Conservation (phyloP, 2,329 filamentous ascomycete species). For the Xylaria digitata region DNA sequence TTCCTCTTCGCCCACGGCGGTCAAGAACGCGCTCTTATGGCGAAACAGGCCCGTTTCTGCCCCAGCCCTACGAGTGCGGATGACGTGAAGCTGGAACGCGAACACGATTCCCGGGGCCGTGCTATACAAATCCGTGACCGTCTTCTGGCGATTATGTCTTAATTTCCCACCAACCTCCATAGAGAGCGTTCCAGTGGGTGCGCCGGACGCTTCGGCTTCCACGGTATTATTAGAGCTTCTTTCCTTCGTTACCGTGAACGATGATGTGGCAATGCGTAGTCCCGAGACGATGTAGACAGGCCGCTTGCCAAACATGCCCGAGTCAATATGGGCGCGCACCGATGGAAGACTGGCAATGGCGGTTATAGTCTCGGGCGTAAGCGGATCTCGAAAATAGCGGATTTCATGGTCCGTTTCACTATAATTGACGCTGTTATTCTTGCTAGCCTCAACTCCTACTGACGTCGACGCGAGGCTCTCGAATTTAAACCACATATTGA, state of each 20-base stretch:
- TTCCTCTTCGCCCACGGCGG: constrained; percentile 10
- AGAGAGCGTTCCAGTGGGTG: constrained; percentile 2
- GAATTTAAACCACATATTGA: constrained; percentile 2
- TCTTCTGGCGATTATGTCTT: background rate
- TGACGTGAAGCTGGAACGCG: constrained; percentile 20
- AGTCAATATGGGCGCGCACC: constrained; percentile 7
- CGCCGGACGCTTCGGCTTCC: constrained; percentile 1
- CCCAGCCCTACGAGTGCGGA: constrained; percentile 3
- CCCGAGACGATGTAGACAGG: constrained; percentile 23
- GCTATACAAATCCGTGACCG: background rate
- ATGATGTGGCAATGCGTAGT: constrained; percentile 14
- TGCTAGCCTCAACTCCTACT: background rate
- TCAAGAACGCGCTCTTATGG: constrained; percentile 21
- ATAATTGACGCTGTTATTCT: background rate
- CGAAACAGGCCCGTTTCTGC: constrained; percentile 12
- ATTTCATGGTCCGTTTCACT: constrained; percentile 15
- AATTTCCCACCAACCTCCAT: constrained; percentile 9
- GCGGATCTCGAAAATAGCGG: background rate
- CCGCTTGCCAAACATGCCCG: constrained; percentile 15
- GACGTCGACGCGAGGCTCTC: background rate
- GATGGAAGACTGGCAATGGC: constrained; percentile 10
- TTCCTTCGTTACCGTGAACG: constrained; percentile 17
- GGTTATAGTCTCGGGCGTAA: constrained; percentile 12
- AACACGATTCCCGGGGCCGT: constrained; percentile 26
- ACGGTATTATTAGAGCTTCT: background rate